Percentiles rank a stretch among this genome's conserved stretches.
phyloP scores from a whole-genome alignment of 768 basidiomycete species.

The Leccinum incarnatum region DNA sequence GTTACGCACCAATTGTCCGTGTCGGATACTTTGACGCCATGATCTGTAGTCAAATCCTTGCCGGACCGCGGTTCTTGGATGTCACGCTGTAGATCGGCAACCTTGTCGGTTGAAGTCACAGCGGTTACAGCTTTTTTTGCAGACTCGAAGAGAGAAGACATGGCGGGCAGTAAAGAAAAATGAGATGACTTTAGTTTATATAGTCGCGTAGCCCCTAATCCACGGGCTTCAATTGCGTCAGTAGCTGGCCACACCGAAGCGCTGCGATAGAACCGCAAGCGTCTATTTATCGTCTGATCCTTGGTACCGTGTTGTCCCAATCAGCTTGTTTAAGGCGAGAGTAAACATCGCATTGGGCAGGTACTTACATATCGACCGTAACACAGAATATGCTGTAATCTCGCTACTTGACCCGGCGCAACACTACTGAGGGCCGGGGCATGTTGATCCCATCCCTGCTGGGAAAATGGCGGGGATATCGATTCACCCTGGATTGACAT shows the following conservation, averaged over 20 bases:
- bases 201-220: conserved; percentile 9
- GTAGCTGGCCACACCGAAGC: neutral
- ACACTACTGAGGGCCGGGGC: no score
- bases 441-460: no score
- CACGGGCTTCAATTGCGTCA: conserved; percentile 17
- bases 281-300: no score
- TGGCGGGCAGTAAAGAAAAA: neutral
- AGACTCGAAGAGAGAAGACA: conserved; percentile 16
- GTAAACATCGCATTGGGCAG: no score
- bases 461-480: no score
- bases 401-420: no score
- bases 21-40: conserved; percentile 55
- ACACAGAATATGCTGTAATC: no score
- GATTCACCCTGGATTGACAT: no score
- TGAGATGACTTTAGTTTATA: neutral
- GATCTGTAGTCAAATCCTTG: conserved; percentile 52
- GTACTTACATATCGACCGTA: no score
- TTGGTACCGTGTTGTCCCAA: no score
- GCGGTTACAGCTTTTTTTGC: conserved; percentile 12
- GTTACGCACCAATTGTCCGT: conserved; percentile 60
- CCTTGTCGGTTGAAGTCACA: conserved; percentile 17
- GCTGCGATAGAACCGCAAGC: no score
- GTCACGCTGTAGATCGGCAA: conserved; percentile 25
- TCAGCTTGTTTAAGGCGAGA: no score
- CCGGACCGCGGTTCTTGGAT: conserved; percentile 18